Percentiles rank a stretch among this genome's conserved stretches.
Conservation (phyloP, 305 asterid species). For the Fraxinus sp. region DNA sequence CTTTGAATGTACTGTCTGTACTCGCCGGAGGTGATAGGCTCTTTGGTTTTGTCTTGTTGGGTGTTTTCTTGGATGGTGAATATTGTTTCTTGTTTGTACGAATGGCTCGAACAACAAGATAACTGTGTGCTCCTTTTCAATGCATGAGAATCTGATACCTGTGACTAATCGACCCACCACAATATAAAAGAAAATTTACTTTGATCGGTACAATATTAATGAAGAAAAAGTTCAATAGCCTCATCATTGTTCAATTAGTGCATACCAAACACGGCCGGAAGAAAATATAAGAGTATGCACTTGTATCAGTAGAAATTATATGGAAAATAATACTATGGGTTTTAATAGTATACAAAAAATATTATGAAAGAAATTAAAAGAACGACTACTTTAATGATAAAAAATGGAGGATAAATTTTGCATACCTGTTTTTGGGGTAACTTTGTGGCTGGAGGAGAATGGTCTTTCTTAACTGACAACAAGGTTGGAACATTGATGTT, state of each 20-base stretch:
- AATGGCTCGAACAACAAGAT: constrained; percentile 58
- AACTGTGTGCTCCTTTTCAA: constrained; percentile 67
- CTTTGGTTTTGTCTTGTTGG: constrained; percentile 39
- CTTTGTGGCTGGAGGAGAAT: constrained; percentile 52
- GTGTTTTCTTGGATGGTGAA: constrained; percentile 33
- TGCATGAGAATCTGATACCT: constrained; percentile 57
- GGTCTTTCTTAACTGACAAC: constrained; percentile 61
- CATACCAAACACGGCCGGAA: background rate
- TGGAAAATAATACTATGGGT: background rate
- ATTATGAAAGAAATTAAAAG: background rate
- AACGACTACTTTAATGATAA: background rate
- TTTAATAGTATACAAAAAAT: background rate
- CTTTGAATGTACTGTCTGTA: constrained; percentile 49
- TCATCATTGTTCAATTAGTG: background rate
- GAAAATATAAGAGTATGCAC: background rate
- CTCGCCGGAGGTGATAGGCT: constrained; percentile 31
- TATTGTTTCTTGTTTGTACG: constrained; percentile 45
- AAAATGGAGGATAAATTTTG: background rate
- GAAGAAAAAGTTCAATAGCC: background rate
- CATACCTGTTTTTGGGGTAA: constrained; percentile 66
- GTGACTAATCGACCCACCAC: constrained; percentile 36
- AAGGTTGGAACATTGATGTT: constrained; percentile 46
- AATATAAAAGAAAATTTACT: background rate
- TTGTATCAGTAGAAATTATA: background rate
- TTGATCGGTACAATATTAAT: background rate